A percentile compares a stretch with the other conserved stretches of the same genome.
Conservation (phyloP, 2,329 filamentous ascomycete genomes). For the Pseudocercospora pini-densiflorae region DNA sequence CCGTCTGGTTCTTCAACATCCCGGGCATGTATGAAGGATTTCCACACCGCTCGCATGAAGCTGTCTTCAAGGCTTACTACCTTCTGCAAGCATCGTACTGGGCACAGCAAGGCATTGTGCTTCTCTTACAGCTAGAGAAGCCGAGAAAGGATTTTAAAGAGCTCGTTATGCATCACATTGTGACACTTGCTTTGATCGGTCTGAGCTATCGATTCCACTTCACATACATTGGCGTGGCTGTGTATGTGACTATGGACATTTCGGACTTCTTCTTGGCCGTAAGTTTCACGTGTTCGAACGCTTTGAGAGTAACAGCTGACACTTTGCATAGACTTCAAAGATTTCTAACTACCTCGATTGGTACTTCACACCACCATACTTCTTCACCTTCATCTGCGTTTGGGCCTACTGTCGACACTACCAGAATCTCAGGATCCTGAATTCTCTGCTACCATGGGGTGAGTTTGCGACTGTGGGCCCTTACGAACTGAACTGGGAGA, state of each 20-base stretch:
- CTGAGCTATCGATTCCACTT: slow-evolving; percentile 96
- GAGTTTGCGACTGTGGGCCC: slow-evolving; percentile 76
- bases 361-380: slow-evolving; percentile 79
- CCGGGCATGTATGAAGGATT: slow-evolving; percentile 86
- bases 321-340: slow-evolving; percentile 73
- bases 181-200: slow-evolving; percentile 81
- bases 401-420: slow-evolving; percentile 94
- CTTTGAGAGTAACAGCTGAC: background rate
- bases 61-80: slow-evolving; percentile 91
- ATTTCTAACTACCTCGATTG: slow-evolving; percentile 88
- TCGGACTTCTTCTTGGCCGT: slow-evolving; percentile 95
- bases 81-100: slow-evolving; percentile 93
- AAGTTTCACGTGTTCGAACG: slow-evolving; percentile 44
- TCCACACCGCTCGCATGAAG: slow-evolving; percentile 81
- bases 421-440: slow-evolving; percentile 77
- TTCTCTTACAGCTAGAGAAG: slow-evolving; percentile 87
- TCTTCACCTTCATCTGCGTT: slow-evolving; percentile 75
- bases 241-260: slow-evolving; percentile 94
- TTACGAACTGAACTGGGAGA: slow-evolving; percentile 76
- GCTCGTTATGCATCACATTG: slow-evolving; percentile 87
- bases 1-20: slow-evolving; percentile 96
- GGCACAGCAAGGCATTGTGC: slow-evolving; percentile 90
- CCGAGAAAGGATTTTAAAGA: slow-evolving; percentile 95
- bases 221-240: slow-evolving; percentile 89
- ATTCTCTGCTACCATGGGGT: slow-evolving; percentile 66